Base-by-base conservation (phyloP, 768 basidiomycete species). In the Podaxis rugospora region DNA sequence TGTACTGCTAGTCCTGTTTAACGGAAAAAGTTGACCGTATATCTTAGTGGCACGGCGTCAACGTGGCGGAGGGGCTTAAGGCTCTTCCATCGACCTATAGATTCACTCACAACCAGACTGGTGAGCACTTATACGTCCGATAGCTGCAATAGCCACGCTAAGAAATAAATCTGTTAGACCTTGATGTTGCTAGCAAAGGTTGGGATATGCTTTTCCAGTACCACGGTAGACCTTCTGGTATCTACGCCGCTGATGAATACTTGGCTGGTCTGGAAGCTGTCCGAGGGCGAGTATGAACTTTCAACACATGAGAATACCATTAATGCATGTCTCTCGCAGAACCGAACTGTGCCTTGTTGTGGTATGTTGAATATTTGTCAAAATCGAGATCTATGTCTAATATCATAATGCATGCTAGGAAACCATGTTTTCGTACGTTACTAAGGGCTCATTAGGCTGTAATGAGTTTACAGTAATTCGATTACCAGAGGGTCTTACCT, bases 151-250 rank as follows among this genome's bases (percentile, higher is more conserved):
- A 16, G 27, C 6, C 9, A 4, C 25, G 9, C 21, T 39, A 5
- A 1, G 32, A 36, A 11, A 27, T 18, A 32, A 42, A 18, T 13
- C n/a, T 11, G 35, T 14, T 60, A 82, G 83, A 83, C 65, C 71
- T 84, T 16, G 77, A 82, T 57, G 69, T 69, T 6, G 80, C 81
- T 13, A 83, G 82, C 64, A 63, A 69, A 47, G 82, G 81, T 5
- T 83, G 83, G 80, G 83, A 86, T 62, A 59, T 83, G 50, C 66
- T 84, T 14, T 84, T 84, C 77, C 71, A 83, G 66, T 86, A 83
- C 63, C 83, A 85, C 63, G 83, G 84, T 5, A 73, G 82, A 2
- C 82, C 83, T 0, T 82, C 80, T 5, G 82, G 82, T 1, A 83
- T 83, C 14, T 83, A 74, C 63, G 81, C 79, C 14, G 83, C 83